A percentile compares a stretch with the other conserved stretches of the same genome.
phyloP scores from a whole-genome alignment of 371 early-diverging fungal species.

The Saksenaea vasiformis region DNA sequence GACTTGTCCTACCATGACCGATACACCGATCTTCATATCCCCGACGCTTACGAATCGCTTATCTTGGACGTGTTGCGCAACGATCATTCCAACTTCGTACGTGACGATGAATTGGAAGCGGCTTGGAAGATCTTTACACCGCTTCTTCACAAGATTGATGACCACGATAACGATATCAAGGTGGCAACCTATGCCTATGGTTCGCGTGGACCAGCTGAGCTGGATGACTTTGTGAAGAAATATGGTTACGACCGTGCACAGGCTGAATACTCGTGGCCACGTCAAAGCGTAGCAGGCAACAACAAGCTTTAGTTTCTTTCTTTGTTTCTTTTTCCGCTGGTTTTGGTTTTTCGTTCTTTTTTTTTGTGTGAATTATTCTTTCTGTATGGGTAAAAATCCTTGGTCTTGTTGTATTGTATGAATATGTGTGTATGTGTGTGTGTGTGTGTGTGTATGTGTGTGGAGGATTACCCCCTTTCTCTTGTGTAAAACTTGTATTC shows the following conservation, averaged over 20 bases:
- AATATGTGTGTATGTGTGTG: no score
- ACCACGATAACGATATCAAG: slow-evolving; percentile 46
- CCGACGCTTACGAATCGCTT: slow-evolving; percentile 95
- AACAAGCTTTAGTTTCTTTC: slow-evolving; percentile 4
- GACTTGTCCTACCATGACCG: slow-evolving; percentile 88
- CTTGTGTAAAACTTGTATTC: no score
- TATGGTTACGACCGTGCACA: slow-evolving; percentile 66
- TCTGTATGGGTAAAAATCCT: not conserved
- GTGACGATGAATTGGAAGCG: slow-evolving; percentile 92
- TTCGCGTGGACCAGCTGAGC: slow-evolving; percentile 81
- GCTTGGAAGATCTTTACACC: slow-evolving; percentile 98
- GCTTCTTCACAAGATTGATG: slow-evolving; percentile 85
- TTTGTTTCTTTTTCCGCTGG: not conserved
- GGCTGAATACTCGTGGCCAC: slow-evolving; percentile 41
- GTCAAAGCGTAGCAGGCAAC: slow-evolving; percentile 33
- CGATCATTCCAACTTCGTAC: slow-evolving; percentile 96
- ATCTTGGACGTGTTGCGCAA: slow-evolving; percentile 88
- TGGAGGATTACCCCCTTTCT: no score
- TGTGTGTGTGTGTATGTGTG: no score
- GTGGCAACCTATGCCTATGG: slow-evolving; percentile 82
- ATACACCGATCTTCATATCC: slow-evolving; percentile 82
- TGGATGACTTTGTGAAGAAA: slow-evolving; percentile 72
- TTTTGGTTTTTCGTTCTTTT: not conserved
- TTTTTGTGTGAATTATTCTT: not conserved
- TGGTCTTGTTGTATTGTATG: not conserved